Conservation (phyloP, 768 basidiomycete species). For the Neoboletus subvelutipes region DNA sequence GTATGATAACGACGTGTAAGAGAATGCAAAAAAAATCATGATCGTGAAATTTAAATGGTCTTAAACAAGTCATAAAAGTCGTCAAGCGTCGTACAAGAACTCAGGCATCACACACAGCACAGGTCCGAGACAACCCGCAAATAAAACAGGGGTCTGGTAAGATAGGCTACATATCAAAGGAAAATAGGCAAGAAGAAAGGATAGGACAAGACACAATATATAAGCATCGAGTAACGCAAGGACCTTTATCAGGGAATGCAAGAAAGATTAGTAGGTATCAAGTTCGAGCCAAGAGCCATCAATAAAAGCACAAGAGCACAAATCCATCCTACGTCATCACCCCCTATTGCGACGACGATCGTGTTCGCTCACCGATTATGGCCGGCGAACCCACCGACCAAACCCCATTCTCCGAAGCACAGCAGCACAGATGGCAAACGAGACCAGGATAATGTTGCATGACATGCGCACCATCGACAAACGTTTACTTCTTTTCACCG, state of each 20-base stretch:
- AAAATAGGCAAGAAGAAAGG: background rate
- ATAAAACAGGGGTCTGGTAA: background rate
- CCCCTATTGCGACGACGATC: background rate
- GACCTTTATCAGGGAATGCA: background rate
- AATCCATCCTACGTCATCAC: background rate
- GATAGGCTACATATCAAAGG: background rate
- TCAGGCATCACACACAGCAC: background rate
- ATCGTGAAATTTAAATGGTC: too few species aligned
- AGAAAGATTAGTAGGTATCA: background rate
- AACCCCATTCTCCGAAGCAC: conserved; percentile 27
- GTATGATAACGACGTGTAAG: too few species aligned
- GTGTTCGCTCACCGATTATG: conserved; percentile 15
- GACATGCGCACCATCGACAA: conserved; percentile 16
- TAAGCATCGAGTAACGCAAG: background rate
- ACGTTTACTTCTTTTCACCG: conserved; percentile 2
- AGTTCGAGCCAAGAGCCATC: background rate
- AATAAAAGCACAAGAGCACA: background rate
- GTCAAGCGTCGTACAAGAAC: background rate
- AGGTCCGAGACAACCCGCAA: background rate
- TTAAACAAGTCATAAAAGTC: conserved; percentile 5
- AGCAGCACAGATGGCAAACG: conserved; percentile 28
- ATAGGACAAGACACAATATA: background rate
- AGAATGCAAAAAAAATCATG: background rate
- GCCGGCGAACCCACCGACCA: conserved; percentile 23
- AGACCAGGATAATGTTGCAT: conserved; percentile 26